phyloP scores from a whole-genome alignment of 2,329 filamentous ascomycete species.

The Blastomyces percursus region DNA sequence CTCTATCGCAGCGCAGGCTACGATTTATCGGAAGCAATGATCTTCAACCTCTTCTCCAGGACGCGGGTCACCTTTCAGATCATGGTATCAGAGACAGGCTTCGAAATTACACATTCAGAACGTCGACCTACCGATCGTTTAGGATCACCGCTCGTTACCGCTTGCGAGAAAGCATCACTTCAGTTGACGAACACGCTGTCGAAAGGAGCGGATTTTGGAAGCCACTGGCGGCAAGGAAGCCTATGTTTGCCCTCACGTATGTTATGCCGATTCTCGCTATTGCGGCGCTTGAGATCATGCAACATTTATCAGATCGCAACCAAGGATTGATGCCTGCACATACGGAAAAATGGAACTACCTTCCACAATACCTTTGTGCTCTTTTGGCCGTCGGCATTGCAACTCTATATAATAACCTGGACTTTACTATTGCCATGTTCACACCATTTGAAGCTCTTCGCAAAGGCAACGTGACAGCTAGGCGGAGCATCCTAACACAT shows the following conservation, averaged over 20 bases:
- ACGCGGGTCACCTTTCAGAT: background rate
- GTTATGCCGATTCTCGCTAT: background rate
- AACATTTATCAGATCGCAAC: background rate
- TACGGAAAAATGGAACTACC: background rate
- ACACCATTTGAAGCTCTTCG: background rate
- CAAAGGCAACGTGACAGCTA: constrained; percentile 3
- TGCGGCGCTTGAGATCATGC: background rate
- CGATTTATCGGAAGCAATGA: background rate
- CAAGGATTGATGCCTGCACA: background rate
- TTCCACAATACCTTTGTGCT: background rate
- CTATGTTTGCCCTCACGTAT: background rate
- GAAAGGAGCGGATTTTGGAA: background rate
- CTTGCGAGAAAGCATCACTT: background rate
- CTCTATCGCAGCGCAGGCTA: background rate
- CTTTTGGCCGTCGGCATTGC: background rate
- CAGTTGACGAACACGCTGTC: background rate
- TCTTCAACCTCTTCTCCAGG: background rate
- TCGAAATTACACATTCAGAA: constrained; percentile 1
- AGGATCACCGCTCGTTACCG: background rate
- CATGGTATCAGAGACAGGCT: background rate
- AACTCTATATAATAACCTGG: background rate
- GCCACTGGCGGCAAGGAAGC: background rate
- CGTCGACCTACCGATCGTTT: constrained; percentile 1
- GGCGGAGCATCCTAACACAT: background rate
- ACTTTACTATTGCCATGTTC: background rate